These are phyloP conservation scores for Rhodotorula babjevae DNA, from an alignment of 768 basidiomycete species.

Conservation along the genomic window DNA sequence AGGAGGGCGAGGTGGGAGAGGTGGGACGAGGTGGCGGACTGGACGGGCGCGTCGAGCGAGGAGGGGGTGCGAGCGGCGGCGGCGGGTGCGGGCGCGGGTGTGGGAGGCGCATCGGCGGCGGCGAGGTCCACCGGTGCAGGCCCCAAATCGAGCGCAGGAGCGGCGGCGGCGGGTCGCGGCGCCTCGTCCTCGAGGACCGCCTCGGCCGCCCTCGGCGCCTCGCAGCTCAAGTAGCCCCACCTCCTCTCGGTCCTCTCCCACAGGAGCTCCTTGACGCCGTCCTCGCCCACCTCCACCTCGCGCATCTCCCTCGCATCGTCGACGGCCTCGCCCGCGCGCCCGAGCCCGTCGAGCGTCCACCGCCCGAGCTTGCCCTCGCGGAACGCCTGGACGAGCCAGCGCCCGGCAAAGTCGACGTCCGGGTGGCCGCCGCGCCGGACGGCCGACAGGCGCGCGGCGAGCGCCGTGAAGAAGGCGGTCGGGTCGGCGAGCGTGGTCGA, in stretches of 20 bases:
- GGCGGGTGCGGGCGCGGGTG: neutral
- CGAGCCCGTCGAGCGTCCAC: slow-evolving; percentile 43
- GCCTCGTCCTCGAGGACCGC: neutral
- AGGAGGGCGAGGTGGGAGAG: slow-evolving; percentile 1
- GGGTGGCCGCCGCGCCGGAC: slow-evolving; percentile 67
- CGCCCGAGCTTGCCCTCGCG: slow-evolving; percentile 52
- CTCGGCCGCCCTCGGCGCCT: neutral
- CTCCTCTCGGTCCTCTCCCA: slow-evolving; percentile 7
- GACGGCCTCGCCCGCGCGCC: slow-evolving; percentile 30
- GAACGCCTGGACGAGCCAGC: slow-evolving; percentile 84
- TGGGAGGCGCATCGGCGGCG: neutral
- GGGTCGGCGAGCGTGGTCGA: slow-evolving; percentile 51
- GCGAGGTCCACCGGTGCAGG: neutral
- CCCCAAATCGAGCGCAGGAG: neutral
- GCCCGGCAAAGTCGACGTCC: slow-evolving; percentile 67
- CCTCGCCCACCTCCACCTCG: neutral
- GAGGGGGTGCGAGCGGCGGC: neutral
- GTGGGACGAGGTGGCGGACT: neutral
- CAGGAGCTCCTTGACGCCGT: slow-evolving; percentile 1
- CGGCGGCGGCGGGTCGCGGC: too few species aligned
- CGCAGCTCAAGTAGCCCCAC: slow-evolving; percentile 11
- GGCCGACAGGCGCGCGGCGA: slow-evolving; percentile 76
- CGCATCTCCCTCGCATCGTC: slow-evolving; percentile 16
- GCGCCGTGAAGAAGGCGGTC: slow-evolving; percentile 60
- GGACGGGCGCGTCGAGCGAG: neutral